Evolutionary conservation across 1,139 yeast genomes (phyloP), one percentile per base, ranked within the genome.

Genomic region (Ashbya aceris): DNA sequence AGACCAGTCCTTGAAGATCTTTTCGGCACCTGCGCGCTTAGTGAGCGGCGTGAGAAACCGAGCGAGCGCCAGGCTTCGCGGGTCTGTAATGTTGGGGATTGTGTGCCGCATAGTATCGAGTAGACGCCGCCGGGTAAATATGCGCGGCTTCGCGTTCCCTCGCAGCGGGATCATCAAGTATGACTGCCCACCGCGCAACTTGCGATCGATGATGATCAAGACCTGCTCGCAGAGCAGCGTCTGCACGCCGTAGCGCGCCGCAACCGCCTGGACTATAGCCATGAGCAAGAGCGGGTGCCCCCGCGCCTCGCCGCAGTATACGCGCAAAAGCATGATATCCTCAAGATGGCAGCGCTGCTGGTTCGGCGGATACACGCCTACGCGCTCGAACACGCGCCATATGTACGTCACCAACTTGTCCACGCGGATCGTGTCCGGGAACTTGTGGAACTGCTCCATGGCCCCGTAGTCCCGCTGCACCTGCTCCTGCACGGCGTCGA

Each of bases 301-400:
- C 28, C 43, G 44, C 1, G 51, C 41, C 37, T 57, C 62, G 7
- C 57, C 52, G 2, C 57, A 49, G 42, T 55, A 57, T 1, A 56
- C 48, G 36, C 62, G 45, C n/a, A 54, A 40, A 11, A 57, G 33
- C 45, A 55, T 48, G 33, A 50, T 46, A 39, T 55, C 56, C 33
- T 57, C 61, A 14, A 52, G 31, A 30, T 39, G 45, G 9, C 23
- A 33, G 9, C 23, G 12, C 32, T 41, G 37, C 10, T 14, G 28
- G 10, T 27, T 30, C 11, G 30, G 12, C 13, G 40, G 33, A 8
- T 34, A 34, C 9, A 20, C 27, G 10, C 29, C 30, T 4, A 27
- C 29, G 11, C 27, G 29, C n/a, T 17, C 29, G 27, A 34, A 23
- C 9, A 33, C 40, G 17, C 36, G 27, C 30, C 42, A 37, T 10